Conservation (phyloP, 192 early-diverging fungal species). For the Coemansia javaensis region DNA sequence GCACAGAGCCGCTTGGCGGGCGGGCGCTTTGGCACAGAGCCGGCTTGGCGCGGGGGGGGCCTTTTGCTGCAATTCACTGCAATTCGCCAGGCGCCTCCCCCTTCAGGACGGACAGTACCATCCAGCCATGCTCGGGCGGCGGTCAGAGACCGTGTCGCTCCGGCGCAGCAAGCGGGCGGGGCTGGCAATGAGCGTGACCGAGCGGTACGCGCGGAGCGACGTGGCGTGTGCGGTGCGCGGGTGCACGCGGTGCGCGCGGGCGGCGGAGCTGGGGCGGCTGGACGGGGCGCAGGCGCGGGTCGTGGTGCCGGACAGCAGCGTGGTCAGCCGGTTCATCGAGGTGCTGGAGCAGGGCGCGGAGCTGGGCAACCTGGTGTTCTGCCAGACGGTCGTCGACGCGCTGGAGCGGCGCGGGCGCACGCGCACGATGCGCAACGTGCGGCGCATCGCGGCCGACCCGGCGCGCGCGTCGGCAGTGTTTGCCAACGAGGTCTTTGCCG, state of each 20-base stretch:
- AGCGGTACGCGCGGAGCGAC: conserved; percentile 35
- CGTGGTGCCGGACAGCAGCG: conserved; percentile 33
- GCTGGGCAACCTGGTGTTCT: conserved; percentile 61
- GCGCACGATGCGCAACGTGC: conserved; percentile 57
- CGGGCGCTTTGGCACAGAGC: too few species aligned
- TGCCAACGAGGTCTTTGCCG: conserved; percentile 62
- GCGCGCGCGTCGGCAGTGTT: conserved; percentile 58
- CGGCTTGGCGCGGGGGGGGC: too few species aligned
- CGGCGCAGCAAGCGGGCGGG: conserved; percentile 48
- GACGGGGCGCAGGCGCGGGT: not conserved
- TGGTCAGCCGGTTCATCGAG: conserved; percentile 60
- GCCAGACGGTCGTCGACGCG: conserved; percentile 59
- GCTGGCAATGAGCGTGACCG: conserved; percentile 36
- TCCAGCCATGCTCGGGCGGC: conserved; percentile 19
- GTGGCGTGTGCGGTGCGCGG: conserved; percentile 23
- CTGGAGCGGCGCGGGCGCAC: conserved; percentile 60
- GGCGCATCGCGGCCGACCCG: conserved; percentile 57
- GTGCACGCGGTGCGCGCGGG: conserved; percentile 21
- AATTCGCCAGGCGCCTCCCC: not conserved
- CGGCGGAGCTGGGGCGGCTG: conserved; percentile 15
- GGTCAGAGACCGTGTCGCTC: conserved; percentile 32
- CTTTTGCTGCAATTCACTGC: too few species aligned
- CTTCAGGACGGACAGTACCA: not conserved
- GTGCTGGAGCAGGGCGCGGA: conserved; percentile 61
- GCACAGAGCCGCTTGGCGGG: too few species aligned